Conservation (phyloP, 441 rosid species). For the Gossypium davidsonii region DNA sequence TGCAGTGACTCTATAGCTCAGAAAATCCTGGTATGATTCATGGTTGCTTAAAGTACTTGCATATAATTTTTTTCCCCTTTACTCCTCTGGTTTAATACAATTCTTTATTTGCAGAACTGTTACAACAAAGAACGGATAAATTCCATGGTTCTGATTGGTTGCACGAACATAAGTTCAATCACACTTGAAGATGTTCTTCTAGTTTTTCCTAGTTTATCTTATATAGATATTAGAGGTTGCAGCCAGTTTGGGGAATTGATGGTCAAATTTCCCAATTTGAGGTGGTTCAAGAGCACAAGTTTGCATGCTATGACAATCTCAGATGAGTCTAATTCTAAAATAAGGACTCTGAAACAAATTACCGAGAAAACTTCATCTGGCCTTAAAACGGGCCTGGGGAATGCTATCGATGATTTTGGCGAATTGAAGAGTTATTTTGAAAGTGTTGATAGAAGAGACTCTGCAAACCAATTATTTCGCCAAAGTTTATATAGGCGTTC, state of each 20-base stretch:
- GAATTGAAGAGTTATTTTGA: constrained; percentile 91
- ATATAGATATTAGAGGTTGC: constrained; percentile 85
- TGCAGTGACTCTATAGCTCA: constrained; percentile 63
- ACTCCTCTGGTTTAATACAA: constrained; percentile 21
- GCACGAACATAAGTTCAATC: constrained; percentile 63
- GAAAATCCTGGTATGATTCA: constrained; percentile 60
- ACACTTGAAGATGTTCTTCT: constrained; percentile 65
- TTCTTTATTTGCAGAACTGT: constrained; percentile 60
- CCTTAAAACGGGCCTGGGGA: constrained; percentile 39
- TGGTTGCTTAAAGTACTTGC: constrained; percentile 1
- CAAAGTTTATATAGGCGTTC: constrained; percentile 89
- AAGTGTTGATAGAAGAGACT: constrained; percentile 88
- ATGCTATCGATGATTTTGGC: constrained; percentile 78
- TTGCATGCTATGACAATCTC: constrained; percentile 27
- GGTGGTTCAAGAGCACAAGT: constrained; percentile 57
- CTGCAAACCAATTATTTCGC: constrained; percentile 78
- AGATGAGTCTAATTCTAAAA: constrained; percentile 51
- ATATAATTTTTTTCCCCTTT: constrained; percentile 1
- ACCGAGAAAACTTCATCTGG: constrained; percentile 37
- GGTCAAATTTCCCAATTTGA: constrained; percentile 45
- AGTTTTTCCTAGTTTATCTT: constrained; percentile 56
- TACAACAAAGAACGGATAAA: constrained; percentile 69
- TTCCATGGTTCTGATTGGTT: constrained; percentile 72
- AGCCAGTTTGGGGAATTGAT: constrained; percentile 68
- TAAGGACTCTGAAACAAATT: constrained; percentile 61